Evolutionary conservation across 345 rosid species (phyloP).

Genomic region (Lepidium didymum): DNA sequence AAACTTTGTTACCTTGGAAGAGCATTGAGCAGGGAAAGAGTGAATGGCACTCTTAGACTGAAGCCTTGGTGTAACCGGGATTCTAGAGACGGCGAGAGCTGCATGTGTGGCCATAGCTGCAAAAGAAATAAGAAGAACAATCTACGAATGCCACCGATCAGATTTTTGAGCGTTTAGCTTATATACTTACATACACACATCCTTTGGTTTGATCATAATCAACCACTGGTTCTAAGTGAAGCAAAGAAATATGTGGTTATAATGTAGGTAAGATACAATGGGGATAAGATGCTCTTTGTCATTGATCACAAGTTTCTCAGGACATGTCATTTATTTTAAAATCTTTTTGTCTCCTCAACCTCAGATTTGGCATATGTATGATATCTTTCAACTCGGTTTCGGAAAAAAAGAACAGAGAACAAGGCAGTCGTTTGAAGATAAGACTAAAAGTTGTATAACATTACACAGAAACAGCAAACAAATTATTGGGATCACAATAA

Average conservation of each 20-base stretch:
- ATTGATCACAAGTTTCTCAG: not conserved
- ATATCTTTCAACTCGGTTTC: not conserved
- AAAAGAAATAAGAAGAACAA: conserved; percentile 22
- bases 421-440: not conserved
- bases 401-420: not conserved
- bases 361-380: not conserved
- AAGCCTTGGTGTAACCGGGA: conserved; percentile 54
- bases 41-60: conserved; percentile 43
- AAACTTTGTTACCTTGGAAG: conserved; percentile 45
- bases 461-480: conserved; percentile 20
- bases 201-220: not conserved
- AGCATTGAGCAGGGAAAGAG: conserved; percentile 73
- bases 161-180: conserved; percentile 1
- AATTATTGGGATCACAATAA: conserved; percentile 6
- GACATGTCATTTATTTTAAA: not conserved
- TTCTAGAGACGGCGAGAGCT: conserved; percentile 81
- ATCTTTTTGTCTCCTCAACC: not conserved
- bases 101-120: conserved; percentile 84
- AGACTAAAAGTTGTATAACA: conserved; percentile 9
- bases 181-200: conserved; percentile 15
- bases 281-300: conserved; percentile 48
- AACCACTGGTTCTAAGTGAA: conserved; percentile 38
- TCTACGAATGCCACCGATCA: not conserved
- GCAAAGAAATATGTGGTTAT: conserved; percentile 52
- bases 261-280: conserved; percentile 17